Conservation (phyloP, 1,139 yeast species). For the Yamadazyma taylorii region DNA sequence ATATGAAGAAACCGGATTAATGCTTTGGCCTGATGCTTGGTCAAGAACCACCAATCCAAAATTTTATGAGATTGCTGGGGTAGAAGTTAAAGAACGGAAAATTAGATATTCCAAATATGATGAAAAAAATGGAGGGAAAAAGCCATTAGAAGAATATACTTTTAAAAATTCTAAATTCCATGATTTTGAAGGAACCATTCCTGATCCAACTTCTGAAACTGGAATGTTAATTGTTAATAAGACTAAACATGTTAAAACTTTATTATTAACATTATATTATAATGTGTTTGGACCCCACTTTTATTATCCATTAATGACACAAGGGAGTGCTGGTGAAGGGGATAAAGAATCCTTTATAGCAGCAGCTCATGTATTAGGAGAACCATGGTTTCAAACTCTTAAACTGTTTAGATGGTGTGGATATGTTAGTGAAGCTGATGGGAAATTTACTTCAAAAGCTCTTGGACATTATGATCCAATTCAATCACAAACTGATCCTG, state of each 20-base stretch:
- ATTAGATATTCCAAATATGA: slow-evolving; percentile 36
- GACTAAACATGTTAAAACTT: slow-evolving; percentile 47
- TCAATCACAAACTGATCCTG: slow-evolving; percentile 17
- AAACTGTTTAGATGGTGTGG: slow-evolving; percentile 56
- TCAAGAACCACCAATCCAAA: slow-evolving; percentile 50
- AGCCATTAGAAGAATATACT: slow-evolving; percentile 31
- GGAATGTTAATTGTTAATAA: slow-evolving; percentile 63
- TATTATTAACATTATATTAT: slow-evolving; percentile 55
- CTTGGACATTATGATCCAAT: slow-evolving; percentile 63
- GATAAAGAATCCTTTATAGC: slow-evolving; percentile 70
- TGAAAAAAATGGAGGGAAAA: slow-evolving; percentile 22
- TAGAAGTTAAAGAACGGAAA: slow-evolving; percentile 39
- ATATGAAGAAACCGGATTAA: slow-evolving; percentile 41
- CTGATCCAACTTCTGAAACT: slow-evolving; percentile 64
- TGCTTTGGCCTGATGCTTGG: slow-evolving; percentile 57
- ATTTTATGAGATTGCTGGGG: slow-evolving; percentile 43
- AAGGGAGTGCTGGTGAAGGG: slow-evolving; percentile 73
- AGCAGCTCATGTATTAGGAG: slow-evolving; percentile 53
- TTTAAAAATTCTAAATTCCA: slow-evolving; percentile 46
- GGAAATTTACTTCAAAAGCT: slow-evolving; percentile 50
- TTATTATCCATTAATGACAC: slow-evolving; percentile 62
- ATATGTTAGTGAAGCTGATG: slow-evolving; percentile 36
- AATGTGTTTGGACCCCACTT: slow-evolving; percentile 59
- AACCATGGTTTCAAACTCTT: slow-evolving; percentile 55
- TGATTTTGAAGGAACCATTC: slow-evolving; percentile 56